A percentile compares a stretch with the other conserved stretches of the same genome.
phyloP scores from a whole-genome alignment of 345 rosid genomes.

The Garcia nutans region DNA sequence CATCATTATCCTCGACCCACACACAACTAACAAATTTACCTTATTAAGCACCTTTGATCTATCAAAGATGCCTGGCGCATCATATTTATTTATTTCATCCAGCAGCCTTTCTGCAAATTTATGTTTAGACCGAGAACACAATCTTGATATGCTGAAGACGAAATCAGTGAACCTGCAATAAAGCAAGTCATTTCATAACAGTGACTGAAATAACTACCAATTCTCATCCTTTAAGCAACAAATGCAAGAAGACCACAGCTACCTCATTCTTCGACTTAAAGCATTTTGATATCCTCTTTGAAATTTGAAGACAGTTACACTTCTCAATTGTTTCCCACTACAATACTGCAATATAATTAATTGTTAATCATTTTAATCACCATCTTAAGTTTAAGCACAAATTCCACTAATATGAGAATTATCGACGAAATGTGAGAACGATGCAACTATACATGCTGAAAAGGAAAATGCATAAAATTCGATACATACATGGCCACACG shows the following conservation, averaged over 20 bases:
- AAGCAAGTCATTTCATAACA: constrained; percentile 3
- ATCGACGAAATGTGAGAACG: neutral
- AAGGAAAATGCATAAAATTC: neutral
- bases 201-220: neutral
- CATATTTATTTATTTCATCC: constrained; percentile 38
- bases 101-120: constrained; percentile 40
- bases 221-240: neutral
- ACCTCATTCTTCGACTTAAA: constrained; percentile 45
- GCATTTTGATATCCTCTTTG: constrained; percentile 42
- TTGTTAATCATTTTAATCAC: neutral
- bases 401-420: neutral
- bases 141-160: constrained; percentile 35
- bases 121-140: constrained; percentile 51
- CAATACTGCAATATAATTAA: constrained; percentile 35
- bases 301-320: constrained; percentile 39
- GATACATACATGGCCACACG: constrained; percentile 19
- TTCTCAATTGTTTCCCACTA: constrained; percentile 40
- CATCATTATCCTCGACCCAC: neutral
- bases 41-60: constrained; percentile 48
- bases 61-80: constrained; percentile 33
- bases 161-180: constrained; percentile 46
- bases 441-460: neutral
- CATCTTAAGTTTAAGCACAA: constrained; percentile 3
- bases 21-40: constrained; percentile 28
- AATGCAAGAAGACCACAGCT: neutral